Evolutionary conservation across 1,139 yeast species (phyloP).

Genomic region (Hanseniaspora sp.): DNA sequence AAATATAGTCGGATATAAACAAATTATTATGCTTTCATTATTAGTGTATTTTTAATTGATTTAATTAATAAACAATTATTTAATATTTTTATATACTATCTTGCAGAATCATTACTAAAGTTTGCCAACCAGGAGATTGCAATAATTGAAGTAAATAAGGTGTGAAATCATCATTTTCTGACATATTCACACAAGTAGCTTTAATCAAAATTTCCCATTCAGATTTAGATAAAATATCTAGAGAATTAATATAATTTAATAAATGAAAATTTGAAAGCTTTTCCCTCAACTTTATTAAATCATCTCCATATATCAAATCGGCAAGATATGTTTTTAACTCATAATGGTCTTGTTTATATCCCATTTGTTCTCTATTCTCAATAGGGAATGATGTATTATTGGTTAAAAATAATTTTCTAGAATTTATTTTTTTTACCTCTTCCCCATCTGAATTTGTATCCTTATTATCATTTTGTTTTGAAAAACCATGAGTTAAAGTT

Average conservation of each 20-base stretch:
- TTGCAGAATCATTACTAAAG: slow-evolving; percentile 29
- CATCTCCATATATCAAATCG: slow-evolving; percentile 28
- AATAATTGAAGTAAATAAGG: slow-evolving; percentile 38
- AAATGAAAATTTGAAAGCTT: slow-evolving; percentile 64
- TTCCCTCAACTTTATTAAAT: slow-evolving; percentile 32
- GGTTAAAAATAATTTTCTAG: slow-evolving; percentile 30
- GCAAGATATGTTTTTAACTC: slow-evolving; percentile 41
- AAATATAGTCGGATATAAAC: too few relatives aligned
- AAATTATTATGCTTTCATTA: too few relatives aligned
- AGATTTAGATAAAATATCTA: slow-evolving; percentile 42
- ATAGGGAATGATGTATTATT: slow-evolving; percentile 46
- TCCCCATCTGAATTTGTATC: slow-evolving; percentile 14
- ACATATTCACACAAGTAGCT: slow-evolving; percentile 24
- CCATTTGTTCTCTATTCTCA: slow-evolving; percentile 67
- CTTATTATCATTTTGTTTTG: slow-evolving; percentile 44
- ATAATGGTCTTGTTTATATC: slow-evolving; percentile 58
- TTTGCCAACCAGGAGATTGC: slow-evolving; percentile 30
- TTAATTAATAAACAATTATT: too few relatives aligned
- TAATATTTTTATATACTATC: slow-evolving; percentile 20
- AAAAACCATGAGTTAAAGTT: slow-evolving; percentile 88
- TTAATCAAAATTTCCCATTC: slow-evolving; percentile 43
- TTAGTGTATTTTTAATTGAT: too few relatives aligned
- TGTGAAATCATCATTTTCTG: slow-evolving; percentile 34
- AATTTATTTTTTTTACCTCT: neutral
- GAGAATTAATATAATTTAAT: slow-evolving; percentile 42